Evolutionary conservation across 208 protist genomes (phyloP), one percentile per base, ranked within the genome.

Genomic region (Trypanosoma congolense): DNA sequence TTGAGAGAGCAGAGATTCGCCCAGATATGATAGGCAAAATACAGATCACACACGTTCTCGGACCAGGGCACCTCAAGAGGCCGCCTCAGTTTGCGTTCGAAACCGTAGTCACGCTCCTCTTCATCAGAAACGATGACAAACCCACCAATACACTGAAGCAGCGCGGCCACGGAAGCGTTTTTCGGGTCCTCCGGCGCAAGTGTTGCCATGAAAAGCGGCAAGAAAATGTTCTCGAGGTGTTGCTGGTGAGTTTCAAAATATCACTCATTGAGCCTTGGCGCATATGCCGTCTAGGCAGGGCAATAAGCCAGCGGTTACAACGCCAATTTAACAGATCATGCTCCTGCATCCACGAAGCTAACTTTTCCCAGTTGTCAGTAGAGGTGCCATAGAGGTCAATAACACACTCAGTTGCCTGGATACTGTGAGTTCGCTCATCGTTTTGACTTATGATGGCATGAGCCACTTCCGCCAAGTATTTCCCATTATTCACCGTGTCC

Each of bases 1-100:
- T 99, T 99, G 10, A 99, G 89, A 1, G 86, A 81, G 53, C 73
- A 72, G 6, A 99, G 56, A 75, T 99, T 99, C 14, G 97, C 95
- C 80, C 97, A 99, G 24, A 99, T 80, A 75, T 99, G 98, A 75
- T 98, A 98, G 30, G 70, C 65, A 46, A 92, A 80, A 66, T 92
- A 92, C 5, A 78, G 61, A 50, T 87, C 70, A 36, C 68, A 73
- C 21, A 96, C 81, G 44, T 93, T 97, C 77, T 99, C 98, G 21
- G 82, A 76, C 74, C 98, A 99, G 16, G 97, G 97, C 44, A 98
- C 97, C 65, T 99, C 98, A 16, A 83, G 78, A 1, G 83, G 77
- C 2, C 75, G 73, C 9, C 75, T 81, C 61, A 93, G 97, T 30
- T 94, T 73, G 18, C 65, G 53, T 29, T 87, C 74, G 61, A 79